Base-by-base conservation (phyloP, 306 rosid species). In the Sophora flavescens region DNA sequence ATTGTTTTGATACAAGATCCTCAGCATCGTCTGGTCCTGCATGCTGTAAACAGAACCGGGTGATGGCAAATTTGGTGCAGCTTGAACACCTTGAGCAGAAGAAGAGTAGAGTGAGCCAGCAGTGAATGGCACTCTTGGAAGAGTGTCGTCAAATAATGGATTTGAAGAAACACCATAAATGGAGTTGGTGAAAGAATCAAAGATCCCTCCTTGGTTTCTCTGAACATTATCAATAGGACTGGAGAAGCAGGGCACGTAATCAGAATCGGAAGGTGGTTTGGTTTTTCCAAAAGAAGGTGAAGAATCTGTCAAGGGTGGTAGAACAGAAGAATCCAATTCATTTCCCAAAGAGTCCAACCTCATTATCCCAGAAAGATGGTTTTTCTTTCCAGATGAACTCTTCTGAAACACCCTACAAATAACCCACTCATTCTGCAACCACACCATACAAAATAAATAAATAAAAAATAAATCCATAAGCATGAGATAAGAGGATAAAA, bases 241-340 rank as follows among this genome's bases (percentile, higher is more conserved):
- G 99, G 99, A 96, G 99, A 96, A 96, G 99, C 99, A 96, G 99
- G 99, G 90, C 99, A 96, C 99, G 99, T 92, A 84, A 75, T 72
- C 71, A 54, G 89, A 82, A 64, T 85, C 91, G 12, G 38, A 56
- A 14, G 67, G 42, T 1, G 83, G 72, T 67, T 85, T 91, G 44
- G 82, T 70, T 14, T 86, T 87, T 13, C 56, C 77, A 54, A 58
- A 42, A 33, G 82, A 91, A 53, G 88, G 80, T 0, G 92, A 83
- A 6, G 94, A 80, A 67, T 92, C 96, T 41, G 86, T 83, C 50
- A 95, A 79, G 2, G 96, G 97, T 36, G 99, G 99, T 4, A 92
- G 58, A 71, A 36, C 86, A 28, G 89, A 84, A 68, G 86, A 56
- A 42, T 77, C 85, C 18, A 84, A 77, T 58, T 88, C 88, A 45